Evolutionary conservation across 139 green algal genomes (phyloP).

Genomic region (Bryopsis sp.): DNA sequence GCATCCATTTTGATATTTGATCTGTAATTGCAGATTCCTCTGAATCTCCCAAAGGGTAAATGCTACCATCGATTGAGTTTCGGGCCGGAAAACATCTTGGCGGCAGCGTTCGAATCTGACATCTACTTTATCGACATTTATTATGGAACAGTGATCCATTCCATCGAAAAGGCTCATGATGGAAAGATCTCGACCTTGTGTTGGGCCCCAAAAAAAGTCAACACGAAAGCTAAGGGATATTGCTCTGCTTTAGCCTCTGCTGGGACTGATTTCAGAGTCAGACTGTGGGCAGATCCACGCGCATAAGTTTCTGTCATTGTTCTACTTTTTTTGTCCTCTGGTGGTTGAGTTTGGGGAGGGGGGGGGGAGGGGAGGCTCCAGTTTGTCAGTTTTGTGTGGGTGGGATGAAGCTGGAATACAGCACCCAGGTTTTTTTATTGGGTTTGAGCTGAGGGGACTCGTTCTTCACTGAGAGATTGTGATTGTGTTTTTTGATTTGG

Average conservation of each 20-base stretch:
- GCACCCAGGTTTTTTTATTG: too few species aligned
- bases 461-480: too few species aligned
- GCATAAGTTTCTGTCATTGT: too few species aligned
- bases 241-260: not conserved
- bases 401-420: too few species aligned
- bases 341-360: too few species aligned
- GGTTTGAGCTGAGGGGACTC: too few species aligned
- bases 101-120: not conserved
- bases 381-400: too few species aligned
- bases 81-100: not conserved
- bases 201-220: not conserved
- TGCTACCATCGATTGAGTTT: constrained; percentile 14
- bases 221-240: not conserved
- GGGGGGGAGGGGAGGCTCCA: too few species aligned
- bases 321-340: too few species aligned
- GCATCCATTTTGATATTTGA: not conserved
- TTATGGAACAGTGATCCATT: not conserved
- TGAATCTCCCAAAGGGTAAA: not conserved
- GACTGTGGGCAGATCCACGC: constrained; percentile 5
- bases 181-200: not conserved
- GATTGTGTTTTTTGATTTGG: too few species aligned
- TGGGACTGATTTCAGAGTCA: not conserved
- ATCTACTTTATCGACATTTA: constrained; percentile 9
- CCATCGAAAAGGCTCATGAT: constrained; percentile 16
- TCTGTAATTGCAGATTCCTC: not conserved